Evolutionary conservation across 345 rosid genomes (phyloP).

Genomic region (Eucalyptus pauciflora): DNA sequence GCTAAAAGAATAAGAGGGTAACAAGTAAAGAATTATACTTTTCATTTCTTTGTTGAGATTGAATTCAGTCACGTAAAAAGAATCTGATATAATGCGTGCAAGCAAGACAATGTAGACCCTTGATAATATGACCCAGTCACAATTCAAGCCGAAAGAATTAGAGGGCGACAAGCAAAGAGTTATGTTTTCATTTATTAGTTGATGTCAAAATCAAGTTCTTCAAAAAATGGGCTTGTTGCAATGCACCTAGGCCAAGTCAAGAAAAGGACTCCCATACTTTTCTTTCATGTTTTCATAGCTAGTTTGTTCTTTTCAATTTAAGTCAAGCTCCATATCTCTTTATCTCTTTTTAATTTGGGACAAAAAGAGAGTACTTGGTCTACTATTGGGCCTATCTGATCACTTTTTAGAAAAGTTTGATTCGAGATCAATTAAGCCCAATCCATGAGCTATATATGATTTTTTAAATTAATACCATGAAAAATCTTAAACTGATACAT

Average conservation of each 20-base stretch:
- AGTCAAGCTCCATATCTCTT: background rate
- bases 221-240: background rate
- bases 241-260: background rate
- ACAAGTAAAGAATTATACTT: background rate
- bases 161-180: background rate
- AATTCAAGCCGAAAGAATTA: background rate
- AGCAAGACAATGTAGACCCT: background rate
- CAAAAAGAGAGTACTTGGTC: background rate
- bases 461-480: background rate
- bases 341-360: background rate
- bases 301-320: background rate
- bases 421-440: background rate
- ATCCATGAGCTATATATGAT: background rate
- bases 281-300: no score
- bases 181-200: background rate
- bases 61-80: background rate
- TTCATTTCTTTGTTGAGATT: background rate
- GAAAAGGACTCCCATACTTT: background rate
- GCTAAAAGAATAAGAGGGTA: background rate
- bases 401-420: background rate
- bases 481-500: fast-evolving
- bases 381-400: background rate
- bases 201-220: background rate
- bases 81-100: background rate
- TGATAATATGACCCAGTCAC: background rate